Percentiles rank a stretch among this genome's conserved stretches.
phyloP scores from a whole-genome alignment of 2,329 filamentous ascomycete species.

The Claviceps arundinis region DNA sequence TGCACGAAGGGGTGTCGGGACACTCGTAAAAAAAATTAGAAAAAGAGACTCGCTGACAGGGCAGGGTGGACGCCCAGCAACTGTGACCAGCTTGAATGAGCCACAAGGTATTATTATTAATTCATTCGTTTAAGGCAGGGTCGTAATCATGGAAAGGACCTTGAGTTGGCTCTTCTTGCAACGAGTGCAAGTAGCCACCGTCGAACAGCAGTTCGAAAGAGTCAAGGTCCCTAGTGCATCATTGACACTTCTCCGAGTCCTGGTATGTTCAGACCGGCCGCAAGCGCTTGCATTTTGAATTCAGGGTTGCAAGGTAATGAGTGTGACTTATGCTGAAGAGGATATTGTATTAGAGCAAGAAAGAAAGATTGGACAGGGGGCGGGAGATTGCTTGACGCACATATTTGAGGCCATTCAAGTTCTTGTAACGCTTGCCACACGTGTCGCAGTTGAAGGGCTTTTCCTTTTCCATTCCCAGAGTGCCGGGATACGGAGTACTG shows the following conservation, averaged over 20 bases:
- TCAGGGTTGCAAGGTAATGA: conserved; percentile 86
- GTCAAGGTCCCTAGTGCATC: conserved; percentile 16
- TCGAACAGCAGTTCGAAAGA: background rate
- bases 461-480: conserved; percentile 98
- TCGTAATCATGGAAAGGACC: background rate
- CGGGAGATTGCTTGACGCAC: conserved; percentile 32
- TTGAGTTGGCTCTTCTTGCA: background rate
- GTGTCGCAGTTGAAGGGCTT: conserved; percentile 97
- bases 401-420: conserved; percentile 96
- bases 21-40: background rate
- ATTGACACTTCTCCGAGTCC: conserved; percentile 33
- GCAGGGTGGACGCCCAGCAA: too few relatives aligned
- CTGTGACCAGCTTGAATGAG: background rate
- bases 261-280: conserved; percentile 29
- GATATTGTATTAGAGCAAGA: conserved; percentile 17
- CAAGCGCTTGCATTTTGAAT: conserved; percentile 34
- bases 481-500: conserved; percentile 85
- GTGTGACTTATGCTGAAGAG: conserved; percentile 55
- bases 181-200: background rate
- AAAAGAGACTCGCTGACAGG: background rate
- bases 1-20: background rate
- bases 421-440: conserved; percentile 98
- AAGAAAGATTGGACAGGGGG: background rate
- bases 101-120: background rate
- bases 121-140: background rate